Evolutionary conservation across 2,329 filamentous ascomycete species (phyloP).

Genomic region (Cercospora zeae-maydis): DNA sequence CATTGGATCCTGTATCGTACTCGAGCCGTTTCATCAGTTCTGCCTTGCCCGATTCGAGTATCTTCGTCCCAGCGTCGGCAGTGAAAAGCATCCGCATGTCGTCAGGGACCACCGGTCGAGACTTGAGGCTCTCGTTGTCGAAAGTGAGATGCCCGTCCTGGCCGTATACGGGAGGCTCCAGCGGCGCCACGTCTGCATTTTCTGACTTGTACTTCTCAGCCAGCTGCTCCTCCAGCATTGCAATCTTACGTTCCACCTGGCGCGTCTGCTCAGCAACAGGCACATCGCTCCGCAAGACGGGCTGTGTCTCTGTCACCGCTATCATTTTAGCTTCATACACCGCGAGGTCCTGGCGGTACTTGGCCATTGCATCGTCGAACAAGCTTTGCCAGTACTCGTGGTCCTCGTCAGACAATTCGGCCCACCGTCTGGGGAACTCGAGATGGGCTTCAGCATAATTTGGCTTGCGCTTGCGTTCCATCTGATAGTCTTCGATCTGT

Average conservation of each 20-base stretch:
- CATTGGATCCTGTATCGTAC: slow-evolving; percentile 36
- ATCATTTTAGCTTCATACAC: slow-evolving; percentile 34
- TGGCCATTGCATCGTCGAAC: slow-evolving; percentile 29
- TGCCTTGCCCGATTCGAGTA: slow-evolving; percentile 50
- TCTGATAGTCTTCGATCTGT: slow-evolving; percentile 28
- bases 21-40: slow-evolving; percentile 51
- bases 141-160: slow-evolving; percentile 30
- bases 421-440: slow-evolving; percentile 32
- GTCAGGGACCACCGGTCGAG: slow-evolving; percentile 31
- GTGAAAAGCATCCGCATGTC: slow-evolving; percentile 51
- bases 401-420: slow-evolving; percentile 25
- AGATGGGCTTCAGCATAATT: slow-evolving; percentile 30
- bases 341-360: slow-evolving; percentile 31
- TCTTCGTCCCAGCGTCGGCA: slow-evolving; percentile 47
- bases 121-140: slow-evolving; percentile 22
- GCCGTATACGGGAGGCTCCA: slow-evolving; percentile 27
- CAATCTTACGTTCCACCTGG: slow-evolving; percentile 30
- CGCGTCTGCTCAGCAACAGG: slow-evolving; percentile 22
- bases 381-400: slow-evolving; percentile 30
- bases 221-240: slow-evolving; percentile 32
- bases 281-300: slow-evolving; percentile 24
- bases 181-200: slow-evolving; percentile 23
- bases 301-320: slow-evolving; percentile 26
- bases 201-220: slow-evolving; percentile 29
- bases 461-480: slow-evolving; percentile 27